Conservation (phyloP, 768 basidiomycete genomes). For the Mycena epipterygia region DNA sequence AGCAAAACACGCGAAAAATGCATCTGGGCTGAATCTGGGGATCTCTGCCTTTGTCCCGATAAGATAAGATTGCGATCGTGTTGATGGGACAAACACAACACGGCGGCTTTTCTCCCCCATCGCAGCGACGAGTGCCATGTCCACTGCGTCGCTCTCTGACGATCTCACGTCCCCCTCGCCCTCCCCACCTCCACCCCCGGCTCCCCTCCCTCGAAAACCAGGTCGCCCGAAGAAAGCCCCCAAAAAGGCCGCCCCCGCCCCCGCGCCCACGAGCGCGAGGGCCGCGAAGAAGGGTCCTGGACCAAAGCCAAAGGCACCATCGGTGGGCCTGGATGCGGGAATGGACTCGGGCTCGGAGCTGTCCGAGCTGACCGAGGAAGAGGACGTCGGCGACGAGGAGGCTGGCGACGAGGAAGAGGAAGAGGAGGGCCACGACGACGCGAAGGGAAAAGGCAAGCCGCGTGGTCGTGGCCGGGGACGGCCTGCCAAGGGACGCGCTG, state of each 20-base stretch:
- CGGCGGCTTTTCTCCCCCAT: neutral
- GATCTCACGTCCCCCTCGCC: constrained; percentile 22
- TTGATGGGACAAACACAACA: neutral
- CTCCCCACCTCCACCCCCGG: constrained; percentile 16
- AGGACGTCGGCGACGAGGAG: constrained; percentile 61
- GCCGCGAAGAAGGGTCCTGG: neutral
- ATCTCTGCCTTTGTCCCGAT: neutral
- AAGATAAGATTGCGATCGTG: neutral
- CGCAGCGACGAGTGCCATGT: constrained; percentile 1
- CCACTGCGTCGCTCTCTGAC: constrained; percentile 29
- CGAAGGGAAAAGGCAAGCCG: constrained; percentile 43
- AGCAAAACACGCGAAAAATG: no score
- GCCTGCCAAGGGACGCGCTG: constrained; percentile 30
- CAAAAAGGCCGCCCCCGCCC: constrained; percentile 25
- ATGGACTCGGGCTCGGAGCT: constrained; percentile 74
- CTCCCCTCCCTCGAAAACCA: constrained; percentile 11
- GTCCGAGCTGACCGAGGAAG: constrained; percentile 88
- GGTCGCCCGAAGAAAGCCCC: constrained; percentile 27
- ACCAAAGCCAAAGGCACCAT: constrained; percentile 5
- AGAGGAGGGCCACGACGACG: constrained; percentile 45
- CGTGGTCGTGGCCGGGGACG: constrained; percentile 36
- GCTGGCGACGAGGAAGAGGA: constrained; percentile 50
- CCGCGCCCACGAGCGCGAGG: constrained; percentile 8
- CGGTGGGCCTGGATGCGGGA: constrained; percentile 60
- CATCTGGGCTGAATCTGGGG: no score